Evolutionary conservation across 352 stramenopile species (phyloP), one percentile per base, ranked within the genome.

Genomic region (Phytophthora citricola): DNA sequence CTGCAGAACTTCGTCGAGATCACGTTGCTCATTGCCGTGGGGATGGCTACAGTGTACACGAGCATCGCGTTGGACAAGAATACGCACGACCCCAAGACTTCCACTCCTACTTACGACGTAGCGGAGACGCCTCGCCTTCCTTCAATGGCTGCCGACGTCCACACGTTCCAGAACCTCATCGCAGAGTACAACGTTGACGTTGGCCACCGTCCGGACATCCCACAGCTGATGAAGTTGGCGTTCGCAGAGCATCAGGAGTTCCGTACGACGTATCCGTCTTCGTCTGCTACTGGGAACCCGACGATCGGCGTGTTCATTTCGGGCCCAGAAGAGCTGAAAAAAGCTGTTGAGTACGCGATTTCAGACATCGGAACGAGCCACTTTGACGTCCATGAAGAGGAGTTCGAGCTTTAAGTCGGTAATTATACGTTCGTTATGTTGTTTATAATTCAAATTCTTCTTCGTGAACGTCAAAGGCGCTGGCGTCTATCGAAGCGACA

Each of bases 1-100:
- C 64, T 86, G 29, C 67, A 83, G 63, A 71, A 73, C 29, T 71
- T 83, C 10, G 63, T 83, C 9, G 77, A 79, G 58, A 78, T 73
- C 50, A n/a, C 55, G 45, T 20, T 69, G 39, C 51, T 64, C 15
- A 58, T 69, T 32, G 46, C 29, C 15, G 62, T 69, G 11, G 14
- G 41, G 3, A 58, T 58, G 20, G 8, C 54, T 31, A 63, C 29
- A 3, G 53, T 65, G 14, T 69, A 65, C 47, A 27, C 39, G 1
- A 59, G 45, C 14, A 32, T 64, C 24, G 31, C 29, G 11, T 17
- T 73, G 26, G 60, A 64, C 6, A 40, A 50, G n/a, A 58, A 63
- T 24, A 49, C 40, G 6, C 20, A 43, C 45, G 41, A 40, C 22
- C 31, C 31, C 2, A 54, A 32, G 29, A 52, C 17, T 14, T 40